phyloP scores from a whole-genome alignment of 2,329 filamentous ascomycete species.

The Trichoderma hamatum region DNA sequence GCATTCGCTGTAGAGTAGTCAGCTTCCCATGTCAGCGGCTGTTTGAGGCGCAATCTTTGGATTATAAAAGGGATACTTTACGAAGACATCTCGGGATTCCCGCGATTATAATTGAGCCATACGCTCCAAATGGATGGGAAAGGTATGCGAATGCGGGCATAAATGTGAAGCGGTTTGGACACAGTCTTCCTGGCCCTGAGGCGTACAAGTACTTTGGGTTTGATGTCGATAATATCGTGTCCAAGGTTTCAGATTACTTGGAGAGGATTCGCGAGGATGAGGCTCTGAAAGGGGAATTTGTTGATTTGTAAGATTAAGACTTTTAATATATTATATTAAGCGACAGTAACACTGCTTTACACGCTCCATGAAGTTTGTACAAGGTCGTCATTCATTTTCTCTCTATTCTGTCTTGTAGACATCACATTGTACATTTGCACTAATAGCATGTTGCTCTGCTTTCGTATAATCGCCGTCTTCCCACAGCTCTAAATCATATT shows the following conservation, averaged over 20 bases:
- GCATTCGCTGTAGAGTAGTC: conserved; percentile 42
- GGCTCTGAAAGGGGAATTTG: neutral
- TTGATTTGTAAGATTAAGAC: neutral
- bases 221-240: conserved; percentile 12
- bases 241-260: neutral
- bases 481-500: neutral
- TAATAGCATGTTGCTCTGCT: neutral
- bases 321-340: no score
- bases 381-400: neutral
- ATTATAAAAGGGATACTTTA: neutral
- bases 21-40: conserved; percentile 45
- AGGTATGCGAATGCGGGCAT: conserved; percentile 11
- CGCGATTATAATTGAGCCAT: conserved; percentile 9
- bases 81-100: neutral
- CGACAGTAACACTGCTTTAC: no score
- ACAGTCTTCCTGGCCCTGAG: conserved; percentile 14
- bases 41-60: conserved; percentile 37
- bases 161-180: neutral
- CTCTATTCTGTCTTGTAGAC: neutral
- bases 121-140: conserved; percentile 7
- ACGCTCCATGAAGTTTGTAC: neutral
- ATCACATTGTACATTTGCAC: neutral
- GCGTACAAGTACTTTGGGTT: conserved; percentile 21
- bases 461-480: neutral
- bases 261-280: neutral